Conservation (phyloP, 1,284 basidiomycete genomes). For the Ganoderma lucidum region DNA sequence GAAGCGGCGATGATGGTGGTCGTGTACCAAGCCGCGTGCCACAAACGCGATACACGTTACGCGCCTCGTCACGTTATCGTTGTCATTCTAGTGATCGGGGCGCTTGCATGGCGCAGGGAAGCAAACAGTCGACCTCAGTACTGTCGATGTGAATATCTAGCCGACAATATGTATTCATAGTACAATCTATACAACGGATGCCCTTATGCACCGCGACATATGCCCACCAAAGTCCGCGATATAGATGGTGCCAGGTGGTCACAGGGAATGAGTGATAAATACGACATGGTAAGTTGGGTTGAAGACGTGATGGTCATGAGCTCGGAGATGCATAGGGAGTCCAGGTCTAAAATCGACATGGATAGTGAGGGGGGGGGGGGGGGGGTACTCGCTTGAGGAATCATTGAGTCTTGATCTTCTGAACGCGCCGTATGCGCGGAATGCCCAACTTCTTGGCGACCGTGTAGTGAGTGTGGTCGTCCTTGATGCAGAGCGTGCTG, state of each 20-base stretch:
- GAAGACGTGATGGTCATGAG: slow-evolving; percentile 7
- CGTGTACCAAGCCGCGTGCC: slow-evolving; percentile 9
- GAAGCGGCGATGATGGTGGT: slow-evolving; percentile 15
- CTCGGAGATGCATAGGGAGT: background rate
- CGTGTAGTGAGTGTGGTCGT: slow-evolving; percentile 57
- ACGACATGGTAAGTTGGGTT: background rate
- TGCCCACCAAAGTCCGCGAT: slow-evolving; percentile 1
- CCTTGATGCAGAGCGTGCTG: slow-evolving; percentile 67
- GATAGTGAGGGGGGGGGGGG: background rate
- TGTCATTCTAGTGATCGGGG: background rate
- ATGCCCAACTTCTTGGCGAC: slow-evolving; percentile 51
- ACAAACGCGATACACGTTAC: slow-evolving; percentile 19
- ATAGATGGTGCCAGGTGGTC: background rate
- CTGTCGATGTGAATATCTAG: no score
- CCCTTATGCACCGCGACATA: background rate
- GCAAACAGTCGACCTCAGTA: background rate
- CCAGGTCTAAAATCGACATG: background rate
- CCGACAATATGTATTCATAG: background rate
- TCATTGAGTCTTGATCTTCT: slow-evolving; percentile 33
- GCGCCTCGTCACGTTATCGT: slow-evolving; percentile 23
- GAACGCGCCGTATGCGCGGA: slow-evolving; percentile 45
- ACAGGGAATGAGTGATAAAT: background rate
- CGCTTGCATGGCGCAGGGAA: background rate
- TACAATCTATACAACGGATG: background rate
- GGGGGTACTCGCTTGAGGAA: background rate